Percentiles rank a stretch among this genome's conserved stretches.
phyloP scores from a whole-genome alignment of 441 rosid genomes.

The Euphorbia celastroides region DNA sequence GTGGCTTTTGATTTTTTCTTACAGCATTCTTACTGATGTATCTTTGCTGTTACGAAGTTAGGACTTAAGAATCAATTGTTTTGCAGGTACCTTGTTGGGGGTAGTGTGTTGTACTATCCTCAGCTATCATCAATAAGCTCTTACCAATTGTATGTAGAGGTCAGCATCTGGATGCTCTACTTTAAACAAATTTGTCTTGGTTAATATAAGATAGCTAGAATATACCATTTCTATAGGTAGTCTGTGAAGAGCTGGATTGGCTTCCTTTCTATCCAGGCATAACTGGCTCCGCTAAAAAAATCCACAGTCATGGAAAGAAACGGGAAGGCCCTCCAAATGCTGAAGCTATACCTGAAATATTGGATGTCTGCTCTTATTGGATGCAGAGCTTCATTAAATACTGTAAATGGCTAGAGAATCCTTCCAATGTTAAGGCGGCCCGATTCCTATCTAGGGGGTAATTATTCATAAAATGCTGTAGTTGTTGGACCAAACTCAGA shows the following conservation, averaged over 20 bases:
- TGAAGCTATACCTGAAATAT: slow-evolving; percentile 64
- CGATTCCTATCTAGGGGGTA: slow-evolving; percentile 89
- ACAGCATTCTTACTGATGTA: slow-evolving; percentile 3
- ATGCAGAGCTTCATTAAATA: slow-evolving; percentile 90
- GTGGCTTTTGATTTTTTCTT: slow-evolving; percentile 31
- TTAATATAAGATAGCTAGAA: slow-evolving; percentile 17
- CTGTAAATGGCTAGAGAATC: slow-evolving; percentile 90
- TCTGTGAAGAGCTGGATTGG: slow-evolving; percentile 98
- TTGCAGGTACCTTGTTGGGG: slow-evolving; percentile 83
- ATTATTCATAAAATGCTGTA: slow-evolving; percentile 14
- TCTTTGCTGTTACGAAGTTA: neutral
- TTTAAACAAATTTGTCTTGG: slow-evolving; percentile 17
- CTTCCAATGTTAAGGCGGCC: slow-evolving; percentile 84
- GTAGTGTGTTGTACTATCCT: slow-evolving; percentile 89
- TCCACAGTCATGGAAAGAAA: slow-evolving; percentile 58
- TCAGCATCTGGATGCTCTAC: slow-evolving; percentile 32
- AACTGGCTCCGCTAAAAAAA: slow-evolving; percentile 33
- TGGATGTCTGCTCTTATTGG: slow-evolving; percentile 92
- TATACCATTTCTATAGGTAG: slow-evolving; percentile 57
- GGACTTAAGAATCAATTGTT: slow-evolving; percentile 18
- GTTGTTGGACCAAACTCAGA: slow-evolving; percentile 3
- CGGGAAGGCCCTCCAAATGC: slow-evolving; percentile 69
- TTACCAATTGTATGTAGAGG: slow-evolving; percentile 98
- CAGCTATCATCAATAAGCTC: slow-evolving; percentile 96
- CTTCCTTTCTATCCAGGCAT: slow-evolving; percentile 76